Evolutionary conservation across 495 filamentous ascomycete genomes (phyloP).

Genomic region (Bacidia gigantensis): DNA sequence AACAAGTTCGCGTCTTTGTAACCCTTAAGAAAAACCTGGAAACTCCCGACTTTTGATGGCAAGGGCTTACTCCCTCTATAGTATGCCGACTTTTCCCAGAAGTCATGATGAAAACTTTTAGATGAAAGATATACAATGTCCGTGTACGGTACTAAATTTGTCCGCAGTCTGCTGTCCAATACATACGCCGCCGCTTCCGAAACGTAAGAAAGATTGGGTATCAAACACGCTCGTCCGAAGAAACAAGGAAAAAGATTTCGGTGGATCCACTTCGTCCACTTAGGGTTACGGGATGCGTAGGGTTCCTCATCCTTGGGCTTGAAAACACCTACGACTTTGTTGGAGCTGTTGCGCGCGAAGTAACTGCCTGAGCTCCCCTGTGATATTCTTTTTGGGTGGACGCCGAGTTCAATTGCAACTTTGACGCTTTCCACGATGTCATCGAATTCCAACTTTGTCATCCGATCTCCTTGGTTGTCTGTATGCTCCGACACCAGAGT

Average conservation of each 20-base stretch:
- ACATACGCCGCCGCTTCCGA: slow-evolving; percentile 96
- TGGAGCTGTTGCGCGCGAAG: slow-evolving; percentile 82
- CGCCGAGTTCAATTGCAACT: slow-evolving; percentile 75
- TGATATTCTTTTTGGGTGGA: slow-evolving; percentile 89
- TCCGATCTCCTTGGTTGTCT: slow-evolving; percentile 38
- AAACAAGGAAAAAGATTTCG: slow-evolving; percentile 91
- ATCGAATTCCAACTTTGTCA: slow-evolving; percentile 72
- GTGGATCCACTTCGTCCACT: slow-evolving; percentile 95
- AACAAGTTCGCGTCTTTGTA: slow-evolving; percentile 96
- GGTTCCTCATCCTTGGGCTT: slow-evolving; percentile 99
- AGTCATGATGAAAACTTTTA: slow-evolving; percentile 95
- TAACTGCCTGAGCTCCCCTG: slow-evolving; percentile 97
- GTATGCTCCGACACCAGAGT: slow-evolving; percentile 44
- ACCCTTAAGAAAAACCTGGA: slow-evolving; percentile 93
- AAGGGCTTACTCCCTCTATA: slow-evolving; percentile 76
- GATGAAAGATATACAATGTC: slow-evolving; percentile 89
- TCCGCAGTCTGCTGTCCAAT: slow-evolving; percentile 77
- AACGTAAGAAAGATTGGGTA: slow-evolving; percentile 97
- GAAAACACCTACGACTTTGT: slow-evolving; percentile 93
- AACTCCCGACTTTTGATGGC: slow-evolving; percentile 88
- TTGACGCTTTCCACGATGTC: slow-evolving; percentile 80
- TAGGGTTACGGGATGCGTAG: slow-evolving; percentile 81
- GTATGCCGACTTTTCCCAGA: slow-evolving; percentile 82
- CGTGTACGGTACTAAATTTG: slow-evolving; percentile 89
- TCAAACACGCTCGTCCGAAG: slow-evolving; percentile 90